Base-by-base conservation (phyloP, 1,139 yeast species). In the Debaryomyces nepalensis region DNA sequence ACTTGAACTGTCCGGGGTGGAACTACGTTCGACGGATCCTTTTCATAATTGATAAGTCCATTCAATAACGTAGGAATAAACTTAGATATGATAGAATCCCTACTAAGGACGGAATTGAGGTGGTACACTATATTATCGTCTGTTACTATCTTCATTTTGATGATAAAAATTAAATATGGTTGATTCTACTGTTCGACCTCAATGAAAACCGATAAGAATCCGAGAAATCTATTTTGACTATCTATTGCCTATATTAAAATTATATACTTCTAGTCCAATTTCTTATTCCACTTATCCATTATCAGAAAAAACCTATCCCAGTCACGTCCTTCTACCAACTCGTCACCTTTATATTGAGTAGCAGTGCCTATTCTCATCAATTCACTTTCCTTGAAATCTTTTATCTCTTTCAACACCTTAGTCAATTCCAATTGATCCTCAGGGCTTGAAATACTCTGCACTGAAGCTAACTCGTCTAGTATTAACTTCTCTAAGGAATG, bases 1-100 rank as follows among this genome's bases (percentile, higher is more conserved):
- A 50, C 32, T 33, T 57, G 61, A 2, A 62, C 67, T 3, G 59
- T 64, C 41, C 76, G 49, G 2, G 68, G 70, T 4, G 76, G 77
- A 4, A 68, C 63, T n/a, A 61, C 57, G n/a, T 47, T 24, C n/a
- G 37, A 10, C 2, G 70, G 68, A 40, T 60, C 48, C 2, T 41
- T 21, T 14, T 55, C 49, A 39, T 58, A 60, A 1, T 50, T 51
- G 12, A 42, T 26, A 31, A 70, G 54, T 1, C 69, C 61, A 2
- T 45, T 34, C 19, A 66, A 35, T 18, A 70, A 56, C 3, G 54
- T 49, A 1, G 68, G 71, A 38, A 64, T 69, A 47, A 55, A 66
- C 10, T 48, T 48, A 4, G 52, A 22, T 8, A 63, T 46, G 9
- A 70, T 47, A 4, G 60, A 39, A 3, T 56, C 47, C 26, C 45